Base-by-base conservation (phyloP, 768 basidiomycete genomes). In the Tephrocybe rancida region DNA sequence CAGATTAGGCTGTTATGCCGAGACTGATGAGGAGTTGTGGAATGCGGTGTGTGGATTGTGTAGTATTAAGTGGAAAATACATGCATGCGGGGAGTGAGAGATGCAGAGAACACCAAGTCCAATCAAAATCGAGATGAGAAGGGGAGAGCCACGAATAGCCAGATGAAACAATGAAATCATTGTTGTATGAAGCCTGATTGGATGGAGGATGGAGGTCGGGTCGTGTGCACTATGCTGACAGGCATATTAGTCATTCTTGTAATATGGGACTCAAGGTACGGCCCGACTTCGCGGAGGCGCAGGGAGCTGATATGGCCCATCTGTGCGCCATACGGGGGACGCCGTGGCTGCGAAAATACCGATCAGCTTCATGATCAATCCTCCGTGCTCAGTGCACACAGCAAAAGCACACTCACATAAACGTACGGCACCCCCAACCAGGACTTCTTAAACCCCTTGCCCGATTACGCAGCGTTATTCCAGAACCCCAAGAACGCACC, bases 401-500 rank as follows among this genome's bases (percentile, higher is more conserved):
- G 21, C 18, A 32, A 24, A 35, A 47, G 8, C 29, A 46, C 6
- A 51, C 55, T 53, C 42, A 57, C 59, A 48, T 34, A 44, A 29
- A 9, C 18, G 5, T 5, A 30, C 37, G 18, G 11, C 10, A 14
- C 14, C 14, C 18, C 8, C 16, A 29, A 37, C 35, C 7, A 37
- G 14, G 11, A 37, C 14, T 5, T 37, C 5, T 37, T 6, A 37
- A 9, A 5, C 10, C 35, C 35, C 35, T 4, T 4, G 35, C 4
- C 16, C 35, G 35, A 16, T 39, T 21, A 44, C 24, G n/a, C 22
- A 16, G 30, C 27, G 39, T 66, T 58, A 41, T 67, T 58, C 80
- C 80, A 81, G 32, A 79, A 63, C 46, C 90, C 88, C 18, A 94
- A 64, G 61, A 88, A 85, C 39, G 89, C 88, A 18, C 90, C 86